Evolutionary conservation across 192 early-diverging fungal genomes (phyloP).

Genomic region (Hyaloraphidium curvatum): DNA sequence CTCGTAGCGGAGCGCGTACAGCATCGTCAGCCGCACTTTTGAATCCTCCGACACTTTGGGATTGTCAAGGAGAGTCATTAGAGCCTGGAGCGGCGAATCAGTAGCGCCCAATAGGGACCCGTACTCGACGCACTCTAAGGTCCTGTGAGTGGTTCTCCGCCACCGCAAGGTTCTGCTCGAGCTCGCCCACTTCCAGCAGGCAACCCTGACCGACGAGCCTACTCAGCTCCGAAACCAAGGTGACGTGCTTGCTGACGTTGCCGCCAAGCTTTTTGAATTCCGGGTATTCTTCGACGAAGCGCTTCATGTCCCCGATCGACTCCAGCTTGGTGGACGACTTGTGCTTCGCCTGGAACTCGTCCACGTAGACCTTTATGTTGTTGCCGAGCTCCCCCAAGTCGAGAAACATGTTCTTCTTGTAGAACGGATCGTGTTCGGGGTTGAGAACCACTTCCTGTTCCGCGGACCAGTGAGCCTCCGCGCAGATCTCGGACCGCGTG

Average conservation of each 20-base stretch:
- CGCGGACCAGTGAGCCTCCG: background rate
- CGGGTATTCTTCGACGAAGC: slow-evolving; percentile 96
- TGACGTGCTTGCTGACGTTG: slow-evolving; percentile 96
- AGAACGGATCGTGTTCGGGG: slow-evolving; percentile 81
- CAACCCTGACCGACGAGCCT: slow-evolving; percentile 49
- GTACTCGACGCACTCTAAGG: slow-evolving; percentile 38
- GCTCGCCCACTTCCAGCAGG: slow-evolving; percentile 70
- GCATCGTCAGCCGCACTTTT: slow-evolving; percentile 58
- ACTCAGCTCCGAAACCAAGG: slow-evolving; percentile 89
- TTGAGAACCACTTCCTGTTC: slow-evolving; percentile 73
- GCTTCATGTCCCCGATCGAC: slow-evolving; percentile 94
- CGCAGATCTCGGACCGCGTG: background rate
- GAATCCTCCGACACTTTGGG: slow-evolving; percentile 43
- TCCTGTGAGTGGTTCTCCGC: slow-evolving; percentile 68
- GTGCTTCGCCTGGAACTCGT: slow-evolving; percentile 83
- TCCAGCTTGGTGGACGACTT: slow-evolving; percentile 80
- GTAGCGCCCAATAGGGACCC: background rate
- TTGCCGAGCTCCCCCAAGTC: slow-evolving; percentile 89
- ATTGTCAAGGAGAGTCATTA: slow-evolving; percentile 32
- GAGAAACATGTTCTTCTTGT: slow-evolving; percentile 69
- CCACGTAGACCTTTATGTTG: slow-evolving; percentile 84
- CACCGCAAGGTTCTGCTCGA: slow-evolving; percentile 88
- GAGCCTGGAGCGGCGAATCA: background rate
- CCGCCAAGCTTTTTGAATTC: slow-evolving; percentile 91
- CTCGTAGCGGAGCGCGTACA: slow-evolving; percentile 90